phyloP scores from a whole-genome alignment of 495 filamentous ascomycete genomes.

The Aspergillus avenaceus region DNA sequence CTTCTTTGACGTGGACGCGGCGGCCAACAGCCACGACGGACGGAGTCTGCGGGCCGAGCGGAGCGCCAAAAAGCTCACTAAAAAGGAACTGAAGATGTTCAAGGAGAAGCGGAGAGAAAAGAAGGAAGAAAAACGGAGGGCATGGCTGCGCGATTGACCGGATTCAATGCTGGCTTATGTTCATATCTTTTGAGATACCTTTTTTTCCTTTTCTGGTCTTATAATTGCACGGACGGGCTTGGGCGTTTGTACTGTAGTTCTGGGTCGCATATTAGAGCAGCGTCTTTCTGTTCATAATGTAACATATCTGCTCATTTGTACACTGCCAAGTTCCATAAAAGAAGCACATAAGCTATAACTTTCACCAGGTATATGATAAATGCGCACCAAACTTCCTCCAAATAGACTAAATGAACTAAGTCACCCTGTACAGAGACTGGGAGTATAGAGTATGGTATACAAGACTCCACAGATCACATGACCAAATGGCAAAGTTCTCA shows the following conservation, averaged over 20 bases:
- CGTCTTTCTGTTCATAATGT: not conserved
- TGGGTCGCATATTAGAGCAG: constrained; percentile 8
- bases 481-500: constrained; percentile 6
- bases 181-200: constrained; percentile 14
- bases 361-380: too few relatives aligned
- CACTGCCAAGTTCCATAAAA: too few relatives aligned
- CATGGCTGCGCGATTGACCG: constrained; percentile 79
- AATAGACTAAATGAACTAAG: too few relatives aligned
- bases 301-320: constrained; percentile 2
- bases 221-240: not conserved
- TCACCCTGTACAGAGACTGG: too few relatives aligned
- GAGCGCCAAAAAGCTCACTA: constrained; percentile 79
- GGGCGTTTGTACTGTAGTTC: constrained; percentile 8
- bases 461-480: constrained; percentile 1
- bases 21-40: constrained; percentile 89
- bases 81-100: constrained; percentile 74
- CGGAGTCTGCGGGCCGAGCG: constrained; percentile 88
- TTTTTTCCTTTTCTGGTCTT: too few relatives aligned
- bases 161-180: constrained; percentile 1
- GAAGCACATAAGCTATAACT: too few relatives aligned
- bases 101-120: constrained; percentile 73
- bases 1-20: constrained; percentile 97
- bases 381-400: too few relatives aligned
- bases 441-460: not conserved
- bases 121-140: constrained; percentile 92